Conservation (phyloP, 2,329 filamentous ascomycete genomes). For the Neurospora sp. region DNA sequence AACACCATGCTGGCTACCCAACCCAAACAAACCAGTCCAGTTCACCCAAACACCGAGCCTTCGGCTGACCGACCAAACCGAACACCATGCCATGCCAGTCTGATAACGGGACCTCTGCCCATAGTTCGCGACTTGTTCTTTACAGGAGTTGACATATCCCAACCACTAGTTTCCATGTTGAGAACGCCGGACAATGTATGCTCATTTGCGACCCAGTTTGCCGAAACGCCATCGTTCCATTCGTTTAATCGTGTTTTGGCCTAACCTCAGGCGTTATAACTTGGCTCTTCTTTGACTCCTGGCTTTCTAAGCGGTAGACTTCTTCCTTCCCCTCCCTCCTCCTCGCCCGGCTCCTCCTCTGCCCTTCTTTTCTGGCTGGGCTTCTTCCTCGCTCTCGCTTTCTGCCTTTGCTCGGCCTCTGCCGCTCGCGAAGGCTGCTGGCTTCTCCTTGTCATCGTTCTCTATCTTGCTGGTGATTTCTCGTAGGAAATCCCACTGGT, state of each 20-base stretch:
- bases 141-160: neutral
- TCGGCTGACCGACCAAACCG: neutral
- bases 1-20: neutral
- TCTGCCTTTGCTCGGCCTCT: constrained; percentile 33
- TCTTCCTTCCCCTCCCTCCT: constrained; percentile 20
- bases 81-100: neutral
- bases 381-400: constrained; percentile 38
- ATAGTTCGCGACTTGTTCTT: neutral
- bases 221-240: neutral
- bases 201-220: neutral
- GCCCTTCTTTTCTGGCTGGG: constrained; percentile 39
- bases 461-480: constrained; percentile 85
- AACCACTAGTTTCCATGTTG: neutral
- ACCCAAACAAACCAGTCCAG: neutral
- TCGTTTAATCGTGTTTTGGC: neutral
- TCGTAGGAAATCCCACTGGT: constrained; percentile 86
- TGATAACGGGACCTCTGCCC: neutral
- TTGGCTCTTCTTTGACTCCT: neutral
- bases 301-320: neutral
- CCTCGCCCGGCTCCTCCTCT: constrained; percentile 12
- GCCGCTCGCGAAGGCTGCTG: constrained; percentile 5
- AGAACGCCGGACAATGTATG: neutral
- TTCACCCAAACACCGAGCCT: neutral
- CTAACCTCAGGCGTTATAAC: neutral
- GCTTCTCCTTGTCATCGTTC: constrained; percentile 35